Evolutionary conservation across 768 basidiomycete genomes (phyloP), one percentile per base, ranked within the genome.

Genomic region (Paxillus involutus): DNA sequence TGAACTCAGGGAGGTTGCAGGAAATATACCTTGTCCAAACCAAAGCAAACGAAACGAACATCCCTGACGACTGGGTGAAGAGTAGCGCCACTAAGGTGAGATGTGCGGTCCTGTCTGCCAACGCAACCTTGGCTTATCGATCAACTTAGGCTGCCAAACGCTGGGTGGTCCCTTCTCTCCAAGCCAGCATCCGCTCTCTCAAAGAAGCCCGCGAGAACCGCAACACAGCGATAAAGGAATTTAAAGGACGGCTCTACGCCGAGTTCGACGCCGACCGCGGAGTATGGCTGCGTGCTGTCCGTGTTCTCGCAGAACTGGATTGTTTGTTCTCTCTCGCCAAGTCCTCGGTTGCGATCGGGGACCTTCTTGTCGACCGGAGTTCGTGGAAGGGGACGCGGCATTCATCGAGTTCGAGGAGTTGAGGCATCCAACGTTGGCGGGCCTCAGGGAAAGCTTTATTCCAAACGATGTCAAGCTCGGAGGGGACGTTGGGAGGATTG

Each of bases 171-270:
- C 86, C 87, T 1, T 78, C 88, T 24, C 79, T 94, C 3, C 82
- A 84, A 53, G 63, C 79, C 5, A 84, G 84, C 30, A 82, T 98
- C 48, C 85, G 92, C 17, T 73, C 83, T 52, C 78, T 97, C 32
- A 98, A 98, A 71, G 97, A 99, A 73, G 94, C 93, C 3, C 84
- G 92, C 40, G 97, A 99, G 72, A 92, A 84, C 52, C 86, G 89
- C 39, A 89, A 78, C 55, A 80, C 82, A 3, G 84, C 85, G 6
- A 84, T 93, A 72, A 94, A 89, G 67, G 80, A 83, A 10, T 99
- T 98, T 76, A 91, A 88, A 66, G 80, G 76, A 64, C 82, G 86
- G 37, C 74, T 95, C 16, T 96, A 80, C 61, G 80, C 76, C 29
- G 90, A 93, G 70, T 94, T 95, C 62, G 91, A 93, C 66, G 71